Conservation (phyloP, 2,329 filamentous ascomycete species). For the Penicillium decumbens region DNA sequence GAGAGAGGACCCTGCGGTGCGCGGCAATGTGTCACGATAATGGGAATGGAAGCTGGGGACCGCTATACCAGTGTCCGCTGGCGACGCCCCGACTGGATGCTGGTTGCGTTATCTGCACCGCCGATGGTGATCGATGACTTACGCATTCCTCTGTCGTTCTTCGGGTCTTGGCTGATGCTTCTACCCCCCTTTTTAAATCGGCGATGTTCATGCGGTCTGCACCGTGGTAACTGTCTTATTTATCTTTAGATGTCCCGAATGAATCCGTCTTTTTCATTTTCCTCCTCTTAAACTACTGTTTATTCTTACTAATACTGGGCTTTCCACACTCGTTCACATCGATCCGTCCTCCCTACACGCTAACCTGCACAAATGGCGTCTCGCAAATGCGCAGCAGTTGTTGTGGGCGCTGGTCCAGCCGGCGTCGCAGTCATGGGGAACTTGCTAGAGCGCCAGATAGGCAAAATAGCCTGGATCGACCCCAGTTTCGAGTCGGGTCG, state of each 20-base stretch:
- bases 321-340: not conserved
- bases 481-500: constrained; percentile 52
- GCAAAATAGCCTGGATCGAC: constrained; percentile 58
- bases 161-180: constrained; percentile 11
- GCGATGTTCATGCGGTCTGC: constrained; percentile 7
- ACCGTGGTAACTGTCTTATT: constrained; percentile 8
- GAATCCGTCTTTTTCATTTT: constrained; percentile 7
- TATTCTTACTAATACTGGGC: not conserved
- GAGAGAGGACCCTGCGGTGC: constrained; percentile 1
- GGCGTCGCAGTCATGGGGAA: constrained; percentile 60
- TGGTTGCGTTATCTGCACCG: constrained; percentile 25
- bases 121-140: constrained; percentile 12
- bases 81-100: constrained; percentile 19
- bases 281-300: not conserved
- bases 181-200: constrained; percentile 7
- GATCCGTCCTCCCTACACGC: not conserved
- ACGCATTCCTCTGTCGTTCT: constrained; percentile 16
- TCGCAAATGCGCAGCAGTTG: constrained; percentile 50
- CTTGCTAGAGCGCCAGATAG: constrained; percentile 52
- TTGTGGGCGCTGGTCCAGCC: constrained; percentile 56
- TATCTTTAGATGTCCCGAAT: constrained; percentile 22
- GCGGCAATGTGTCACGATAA: constrained; percentile 1
- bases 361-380: constrained; percentile 19
- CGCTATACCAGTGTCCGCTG: constrained; percentile 1
- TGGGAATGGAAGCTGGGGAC: not conserved